Conservation (phyloP, 2,329 filamentous ascomycete genomes). For the Bipolaris oryzae region DNA sequence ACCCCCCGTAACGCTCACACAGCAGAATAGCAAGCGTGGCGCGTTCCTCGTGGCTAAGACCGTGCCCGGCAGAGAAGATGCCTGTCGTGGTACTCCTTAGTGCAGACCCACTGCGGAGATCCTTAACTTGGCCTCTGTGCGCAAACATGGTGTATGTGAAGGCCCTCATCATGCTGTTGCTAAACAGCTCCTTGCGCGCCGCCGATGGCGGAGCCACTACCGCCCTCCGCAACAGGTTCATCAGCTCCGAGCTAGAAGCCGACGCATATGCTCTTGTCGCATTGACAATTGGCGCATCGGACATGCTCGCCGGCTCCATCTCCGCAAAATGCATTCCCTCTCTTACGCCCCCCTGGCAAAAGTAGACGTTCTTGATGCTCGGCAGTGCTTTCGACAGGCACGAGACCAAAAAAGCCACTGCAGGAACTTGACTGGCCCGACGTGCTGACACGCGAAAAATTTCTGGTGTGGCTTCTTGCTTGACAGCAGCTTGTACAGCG, state of each 20-base stretch:
- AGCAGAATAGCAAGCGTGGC: constrained; percentile 73
- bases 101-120: constrained; percentile 64
- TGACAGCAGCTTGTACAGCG: constrained; percentile 51
- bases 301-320: constrained; percentile 64
- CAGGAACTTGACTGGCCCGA: constrained; percentile 79
- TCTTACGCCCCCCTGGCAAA: constrained; percentile 85
- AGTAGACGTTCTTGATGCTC: constrained; percentile 71
- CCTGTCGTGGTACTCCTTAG: constrained; percentile 75
- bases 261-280: constrained; percentile 62
- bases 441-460: constrained; percentile 79
- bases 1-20: constrained; percentile 74
- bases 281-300: constrained; percentile 69
- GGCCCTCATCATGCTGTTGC: constrained; percentile 57
- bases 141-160: constrained; percentile 65
- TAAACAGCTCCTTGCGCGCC: constrained; percentile 48
- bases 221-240: constrained; percentile 59
- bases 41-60: constrained; percentile 73
- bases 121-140: constrained; percentile 52
- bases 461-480: constrained; percentile 45
- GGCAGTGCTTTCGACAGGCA: constrained; percentile 74
- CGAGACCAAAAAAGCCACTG: constrained; percentile 80
- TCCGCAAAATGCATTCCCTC: constrained; percentile 81
- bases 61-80: constrained; percentile 70
- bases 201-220: constrained; percentile 20
- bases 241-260: constrained; percentile 55